Evolutionary conservation across 805 yeast genomes (phyloP).

Genomic region (Lachancea sp.): DNA sequence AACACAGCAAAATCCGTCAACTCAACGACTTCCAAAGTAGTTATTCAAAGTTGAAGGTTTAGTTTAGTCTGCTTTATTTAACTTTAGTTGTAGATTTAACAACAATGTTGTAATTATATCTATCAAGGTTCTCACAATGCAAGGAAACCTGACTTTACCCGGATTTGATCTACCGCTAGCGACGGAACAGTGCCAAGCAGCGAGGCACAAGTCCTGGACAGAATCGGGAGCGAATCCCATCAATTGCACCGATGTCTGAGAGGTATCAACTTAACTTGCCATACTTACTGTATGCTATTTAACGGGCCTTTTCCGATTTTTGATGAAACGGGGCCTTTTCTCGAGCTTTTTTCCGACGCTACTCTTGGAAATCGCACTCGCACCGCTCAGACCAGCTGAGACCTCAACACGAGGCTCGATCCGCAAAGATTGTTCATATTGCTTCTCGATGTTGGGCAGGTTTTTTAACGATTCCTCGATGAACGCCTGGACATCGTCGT

Average conservation of each 20-base stretch:
- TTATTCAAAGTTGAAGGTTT: not conserved
- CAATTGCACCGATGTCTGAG: too few relatives aligned
- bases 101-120: too few relatives aligned
- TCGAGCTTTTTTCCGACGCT: constrained; percentile 4
- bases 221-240: too few relatives aligned
- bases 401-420: constrained; percentile 62
- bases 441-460: constrained; percentile 68
- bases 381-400: constrained; percentile 12
- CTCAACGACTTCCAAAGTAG: not conserved
- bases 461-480: constrained; percentile 28
- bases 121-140: too few relatives aligned
- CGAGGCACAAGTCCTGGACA: too few relatives aligned
- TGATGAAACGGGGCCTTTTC: constrained; percentile 5
- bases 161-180: too few relatives aligned
- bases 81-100: too few relatives aligned
- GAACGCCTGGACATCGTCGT: constrained; percentile 54
- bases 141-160: too few relatives aligned
- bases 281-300: not conserved
- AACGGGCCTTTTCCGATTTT: constrained; percentile 1
- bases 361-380: constrained; percentile 1
- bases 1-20: not conserved
- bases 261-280: too few relatives aligned
- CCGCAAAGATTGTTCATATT: constrained; percentile 66
- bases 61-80: too few relatives aligned
- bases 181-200: too few relatives aligned